Percentiles rank a stretch among this genome's conserved stretches.
These are phyloP conservation scores for Leucosporidium yakuticum DNA, from an alignment of 768 basidiomycete species.

Conservation along the genomic window DNA sequence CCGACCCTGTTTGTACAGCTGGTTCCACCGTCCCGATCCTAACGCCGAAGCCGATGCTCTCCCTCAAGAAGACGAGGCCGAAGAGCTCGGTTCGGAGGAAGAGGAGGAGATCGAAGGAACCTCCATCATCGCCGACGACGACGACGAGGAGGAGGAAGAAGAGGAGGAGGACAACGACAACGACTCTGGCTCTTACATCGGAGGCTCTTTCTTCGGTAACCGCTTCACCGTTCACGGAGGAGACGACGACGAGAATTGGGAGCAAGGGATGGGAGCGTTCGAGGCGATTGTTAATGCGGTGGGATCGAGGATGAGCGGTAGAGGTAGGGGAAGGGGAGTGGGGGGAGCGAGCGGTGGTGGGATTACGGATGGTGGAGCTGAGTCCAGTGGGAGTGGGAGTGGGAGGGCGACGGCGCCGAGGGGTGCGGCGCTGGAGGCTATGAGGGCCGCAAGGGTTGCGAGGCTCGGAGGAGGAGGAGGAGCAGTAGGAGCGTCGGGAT, in stretches of 20 bases:
- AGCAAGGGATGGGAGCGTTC: too few relatives aligned
- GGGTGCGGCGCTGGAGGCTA: neutral
- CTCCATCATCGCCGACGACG: too few relatives aligned
- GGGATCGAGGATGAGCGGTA: neutral
- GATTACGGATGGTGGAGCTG: neutral
- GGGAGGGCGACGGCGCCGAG: neutral
- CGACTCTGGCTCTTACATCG: too few relatives aligned
- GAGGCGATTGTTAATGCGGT: neutral
- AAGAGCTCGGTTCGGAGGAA: neutral
- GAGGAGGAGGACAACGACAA: too few relatives aligned
- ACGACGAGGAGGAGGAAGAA: too few relatives aligned
- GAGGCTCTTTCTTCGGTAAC: too few relatives aligned
- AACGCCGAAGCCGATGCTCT: neutral
- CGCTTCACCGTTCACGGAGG: too few relatives aligned
- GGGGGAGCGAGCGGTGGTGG: neutral
- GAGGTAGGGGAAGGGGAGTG: neutral
- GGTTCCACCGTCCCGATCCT: slow-evolving; percentile 26
- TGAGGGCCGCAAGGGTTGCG: neutral
- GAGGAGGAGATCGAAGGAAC: too few relatives aligned
- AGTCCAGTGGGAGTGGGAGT: neutral
- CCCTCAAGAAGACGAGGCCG: neutral
- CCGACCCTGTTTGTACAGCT: slow-evolving; percentile 31
- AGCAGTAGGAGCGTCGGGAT: neutral
- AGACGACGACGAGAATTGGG: too few relatives aligned
- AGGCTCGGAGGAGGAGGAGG: neutral